Evolutionary conservation across 306 rosid species (phyloP).

Genomic region (Castanospermum australe): DNA sequence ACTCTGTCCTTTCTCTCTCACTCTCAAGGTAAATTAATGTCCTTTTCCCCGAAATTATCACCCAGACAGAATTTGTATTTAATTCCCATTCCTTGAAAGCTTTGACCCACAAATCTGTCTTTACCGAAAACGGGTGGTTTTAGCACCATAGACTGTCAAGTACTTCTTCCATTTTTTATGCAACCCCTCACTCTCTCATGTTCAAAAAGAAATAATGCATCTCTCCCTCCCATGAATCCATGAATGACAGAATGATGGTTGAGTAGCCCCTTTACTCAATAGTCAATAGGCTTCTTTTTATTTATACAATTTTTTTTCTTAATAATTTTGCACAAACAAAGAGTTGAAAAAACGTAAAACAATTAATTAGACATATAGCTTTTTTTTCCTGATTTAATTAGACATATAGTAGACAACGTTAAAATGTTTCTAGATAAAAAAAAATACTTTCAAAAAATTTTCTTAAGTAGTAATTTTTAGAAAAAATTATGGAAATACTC

Average conservation of each 20-base stretch:
- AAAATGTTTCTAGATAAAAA: too few species aligned
- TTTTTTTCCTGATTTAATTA: too few species aligned
- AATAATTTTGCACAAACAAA: too few species aligned
- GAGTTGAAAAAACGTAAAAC: too few species aligned
- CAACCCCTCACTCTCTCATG: slow-evolving; percentile 29
- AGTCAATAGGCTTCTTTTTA: too few species aligned
- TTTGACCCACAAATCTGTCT: slow-evolving; percentile 92
- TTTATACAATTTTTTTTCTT: too few species aligned
- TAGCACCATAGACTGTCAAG: slow-evolving; percentile 44
- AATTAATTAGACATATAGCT: too few species aligned
- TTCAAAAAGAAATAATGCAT: slow-evolving; percentile 29
- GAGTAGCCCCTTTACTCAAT: slow-evolving; percentile 5
- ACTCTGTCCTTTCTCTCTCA: slow-evolving; percentile 47
- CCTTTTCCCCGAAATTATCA: slow-evolving; percentile 71
- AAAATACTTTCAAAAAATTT: too few species aligned
- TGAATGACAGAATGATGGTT: too few species aligned
- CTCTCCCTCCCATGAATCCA: slow-evolving; percentile 28
- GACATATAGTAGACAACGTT: too few species aligned
- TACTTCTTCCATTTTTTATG: slow-evolving; percentile 37
- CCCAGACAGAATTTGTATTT: slow-evolving; percentile 50
- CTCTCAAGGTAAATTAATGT: slow-evolving; percentile 77
- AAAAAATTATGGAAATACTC: too few species aligned
- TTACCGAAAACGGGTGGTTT: slow-evolving; percentile 49
- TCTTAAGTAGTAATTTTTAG: too few species aligned
- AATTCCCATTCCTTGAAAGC: slow-evolving; percentile 57